Conservation (phyloP, 1,139 yeast species). For the Lodderomyces theae region DNA sequence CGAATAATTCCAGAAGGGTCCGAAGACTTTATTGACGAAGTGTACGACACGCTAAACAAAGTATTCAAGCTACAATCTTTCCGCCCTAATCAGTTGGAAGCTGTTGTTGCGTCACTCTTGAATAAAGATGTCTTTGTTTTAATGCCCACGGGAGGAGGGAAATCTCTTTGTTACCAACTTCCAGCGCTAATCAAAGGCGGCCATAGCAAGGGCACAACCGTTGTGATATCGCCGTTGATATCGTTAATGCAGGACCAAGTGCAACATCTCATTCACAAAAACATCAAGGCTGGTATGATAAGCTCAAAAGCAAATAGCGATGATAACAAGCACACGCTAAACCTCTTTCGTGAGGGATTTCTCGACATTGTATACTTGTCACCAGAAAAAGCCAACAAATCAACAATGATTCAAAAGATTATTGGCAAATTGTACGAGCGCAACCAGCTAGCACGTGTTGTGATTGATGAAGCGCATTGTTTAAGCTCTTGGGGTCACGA, state of each 20-base stretch:
- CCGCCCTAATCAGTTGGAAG: slow-evolving; percentile 83
- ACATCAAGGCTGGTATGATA: slow-evolving; percentile 83
- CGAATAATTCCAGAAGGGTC: slow-evolving; percentile 30
- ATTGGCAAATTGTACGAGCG: slow-evolving; percentile 56
- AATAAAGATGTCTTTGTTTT: slow-evolving; percentile 90
- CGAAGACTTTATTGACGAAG: slow-evolving; percentile 50
- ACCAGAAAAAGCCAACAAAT: slow-evolving; percentile 91
- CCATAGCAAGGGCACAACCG: slow-evolving; percentile 74
- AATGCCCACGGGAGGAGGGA: slow-evolving; percentile 99
- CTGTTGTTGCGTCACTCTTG: slow-evolving; percentile 73
- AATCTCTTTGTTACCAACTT: slow-evolving; percentile 90
- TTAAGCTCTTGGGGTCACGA: slow-evolving; percentile 99
- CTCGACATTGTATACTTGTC: slow-evolving; percentile 82
- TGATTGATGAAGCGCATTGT: slow-evolving; percentile 98
- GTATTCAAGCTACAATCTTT: slow-evolving; percentile 67
- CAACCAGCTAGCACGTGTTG: slow-evolving; percentile 72
- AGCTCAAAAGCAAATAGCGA: slow-evolving; percentile 69
- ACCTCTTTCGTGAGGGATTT: slow-evolving; percentile 60
- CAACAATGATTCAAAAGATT: slow-evolving; percentile 64
- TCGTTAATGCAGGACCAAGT: slow-evolving; percentile 98
- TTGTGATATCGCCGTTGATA: slow-evolving; percentile 91
- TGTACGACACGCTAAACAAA: slow-evolving; percentile 51
- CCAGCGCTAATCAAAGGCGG: slow-evolving; percentile 86
- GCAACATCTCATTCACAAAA: slow-evolving; percentile 63
- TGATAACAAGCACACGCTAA: slow-evolving; percentile 64